phyloP scores from a whole-genome alignment of 2,329 filamentous ascomycete species.

The Venturia asperata region DNA sequence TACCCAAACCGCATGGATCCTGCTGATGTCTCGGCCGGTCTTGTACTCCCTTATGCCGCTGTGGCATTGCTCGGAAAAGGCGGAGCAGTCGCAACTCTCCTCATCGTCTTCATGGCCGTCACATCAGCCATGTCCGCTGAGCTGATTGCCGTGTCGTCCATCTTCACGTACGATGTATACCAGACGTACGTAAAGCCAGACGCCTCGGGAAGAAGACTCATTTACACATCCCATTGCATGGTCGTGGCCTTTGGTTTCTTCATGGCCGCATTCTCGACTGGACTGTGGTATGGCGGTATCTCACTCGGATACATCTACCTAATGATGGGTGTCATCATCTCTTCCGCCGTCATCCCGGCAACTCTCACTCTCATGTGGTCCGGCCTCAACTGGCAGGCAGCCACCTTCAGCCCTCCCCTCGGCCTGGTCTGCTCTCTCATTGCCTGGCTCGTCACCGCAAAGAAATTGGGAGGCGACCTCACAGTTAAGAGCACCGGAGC shows the following conservation, averaged over 20 bases:
- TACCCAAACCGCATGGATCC: slow-evolving; percentile 30
- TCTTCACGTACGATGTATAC: slow-evolving; percentile 40
- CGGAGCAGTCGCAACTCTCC: slow-evolving; percentile 26
- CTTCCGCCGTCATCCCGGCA: slow-evolving; percentile 36
- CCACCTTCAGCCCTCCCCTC: slow-evolving; percentile 29
- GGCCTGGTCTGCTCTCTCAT: slow-evolving; percentile 32
- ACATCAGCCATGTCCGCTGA: slow-evolving; percentile 33
- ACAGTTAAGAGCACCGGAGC: slow-evolving; percentile 35
- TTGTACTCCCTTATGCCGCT: slow-evolving; percentile 28
- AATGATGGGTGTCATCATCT: slow-evolving; percentile 38
- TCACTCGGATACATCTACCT: slow-evolving; percentile 37
- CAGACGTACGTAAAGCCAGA: slow-evolving; percentile 36
- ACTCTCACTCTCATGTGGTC: slow-evolving; percentile 35
- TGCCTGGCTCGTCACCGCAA: slow-evolving; percentile 33
- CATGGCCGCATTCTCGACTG: slow-evolving; percentile 17
- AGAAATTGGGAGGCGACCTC: slow-evolving; percentile 34
- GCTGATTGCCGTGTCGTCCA: slow-evolving; percentile 35
- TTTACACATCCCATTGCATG: slow-evolving; percentile 36
- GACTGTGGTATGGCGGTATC: slow-evolving; percentile 27
- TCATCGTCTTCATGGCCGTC: slow-evolving; percentile 31
- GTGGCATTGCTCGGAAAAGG: slow-evolving; percentile 29
- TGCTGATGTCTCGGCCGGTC: slow-evolving; percentile 27
- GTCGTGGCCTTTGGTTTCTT: slow-evolving; percentile 26
- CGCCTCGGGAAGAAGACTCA: slow-evolving; percentile 31
- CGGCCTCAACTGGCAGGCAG: slow-evolving; percentile 29